phyloP scores from a whole-genome alignment of 257 asterid genomes.

The Gentiana straminea region DNA sequence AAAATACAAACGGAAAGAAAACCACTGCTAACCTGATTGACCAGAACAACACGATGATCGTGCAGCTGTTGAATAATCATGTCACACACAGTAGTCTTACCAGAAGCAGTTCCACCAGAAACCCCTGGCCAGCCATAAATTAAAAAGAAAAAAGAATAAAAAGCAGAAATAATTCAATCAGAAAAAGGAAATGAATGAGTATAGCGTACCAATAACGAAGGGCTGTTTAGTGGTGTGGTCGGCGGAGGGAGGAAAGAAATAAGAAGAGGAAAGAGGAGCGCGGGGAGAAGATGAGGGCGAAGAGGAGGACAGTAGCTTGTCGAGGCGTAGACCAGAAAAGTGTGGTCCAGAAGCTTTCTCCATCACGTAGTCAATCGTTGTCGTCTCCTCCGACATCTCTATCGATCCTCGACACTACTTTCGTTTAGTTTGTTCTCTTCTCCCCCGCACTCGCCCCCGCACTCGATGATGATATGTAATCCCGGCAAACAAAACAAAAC shows the following conservation, averaged over 20 bases:
- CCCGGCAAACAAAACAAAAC: not conserved
- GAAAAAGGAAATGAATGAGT: not conserved
- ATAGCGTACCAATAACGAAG: constrained; percentile 70
- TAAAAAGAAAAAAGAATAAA: constrained; percentile 1
- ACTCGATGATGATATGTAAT: not conserved
- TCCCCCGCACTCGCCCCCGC: not conserved
- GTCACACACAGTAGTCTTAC: constrained; percentile 94
- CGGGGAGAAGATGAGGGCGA: constrained; percentile 43
- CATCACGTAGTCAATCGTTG: constrained; percentile 77
- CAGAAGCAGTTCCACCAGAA: constrained; percentile 99
- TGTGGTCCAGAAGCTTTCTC: constrained; percentile 90
- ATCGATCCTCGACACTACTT: no score
- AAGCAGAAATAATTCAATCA: not conserved
- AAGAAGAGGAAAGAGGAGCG: constrained; percentile 26
- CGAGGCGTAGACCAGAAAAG: constrained; percentile 87
- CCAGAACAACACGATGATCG: constrained; percentile 95
- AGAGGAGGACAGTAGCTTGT: constrained; percentile 33
- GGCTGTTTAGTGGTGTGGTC: constrained; percentile 64
- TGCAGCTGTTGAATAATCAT: constrained; percentile 99
- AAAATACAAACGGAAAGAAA: not conserved
- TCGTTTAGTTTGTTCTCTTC: not conserved
- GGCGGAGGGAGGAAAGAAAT: constrained; percentile 10
- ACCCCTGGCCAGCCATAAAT: constrained; percentile 46
- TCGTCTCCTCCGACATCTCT: constrained; percentile 51
- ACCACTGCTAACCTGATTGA: constrained; percentile 51